phyloP scores from a whole-genome alignment of 257 asterid genomes.

The Gentiana macrophylla region DNA sequence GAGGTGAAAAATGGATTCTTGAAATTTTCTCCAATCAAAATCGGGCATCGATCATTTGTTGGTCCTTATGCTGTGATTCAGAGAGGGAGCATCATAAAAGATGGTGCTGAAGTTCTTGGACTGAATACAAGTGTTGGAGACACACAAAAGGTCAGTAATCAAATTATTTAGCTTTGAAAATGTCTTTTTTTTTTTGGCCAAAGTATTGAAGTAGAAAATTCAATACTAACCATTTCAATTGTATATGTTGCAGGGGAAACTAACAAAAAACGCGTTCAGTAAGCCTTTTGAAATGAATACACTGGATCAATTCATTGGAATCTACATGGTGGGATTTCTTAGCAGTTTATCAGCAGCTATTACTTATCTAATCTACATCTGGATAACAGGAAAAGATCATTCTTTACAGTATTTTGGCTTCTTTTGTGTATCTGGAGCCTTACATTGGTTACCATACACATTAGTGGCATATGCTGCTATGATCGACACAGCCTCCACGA shows the following conservation, averaged over 20 bases:
- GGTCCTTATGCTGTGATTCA: slow-evolving; percentile 57
- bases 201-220: background rate
- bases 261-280: slow-evolving; percentile 7
- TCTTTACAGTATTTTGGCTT: slow-evolving; percentile 29
- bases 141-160: slow-evolving; percentile 26
- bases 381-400: slow-evolving; percentile 23
- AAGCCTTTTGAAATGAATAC: slow-evolving; percentile 10
- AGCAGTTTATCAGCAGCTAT: slow-evolving; percentile 50
- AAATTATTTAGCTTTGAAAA: too few relatives aligned
- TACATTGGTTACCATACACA: slow-evolving; percentile 52
- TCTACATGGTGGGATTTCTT: slow-evolving; percentile 43
- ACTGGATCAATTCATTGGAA: slow-evolving; percentile 31
- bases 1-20: slow-evolving; percentile 51
- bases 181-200: too few relatives aligned
- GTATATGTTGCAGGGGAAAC: slow-evolving; percentile 21
- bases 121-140: slow-evolving; percentile 16
- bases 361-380: slow-evolving; percentile 33
- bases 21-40: slow-evolving; percentile 31
- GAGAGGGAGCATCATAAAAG: slow-evolving; percentile 35
- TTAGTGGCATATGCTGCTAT: slow-evolving; percentile 35
- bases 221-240: background rate
- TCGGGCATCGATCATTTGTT: slow-evolving; percentile 39
- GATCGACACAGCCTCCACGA: slow-evolving; percentile 18
- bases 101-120: slow-evolving; percentile 37
- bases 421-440: slow-evolving; percentile 40